Conservation (phyloP, 2,329 filamentous ascomycete species). For the Lasiodiplodia sp. region DNA sequence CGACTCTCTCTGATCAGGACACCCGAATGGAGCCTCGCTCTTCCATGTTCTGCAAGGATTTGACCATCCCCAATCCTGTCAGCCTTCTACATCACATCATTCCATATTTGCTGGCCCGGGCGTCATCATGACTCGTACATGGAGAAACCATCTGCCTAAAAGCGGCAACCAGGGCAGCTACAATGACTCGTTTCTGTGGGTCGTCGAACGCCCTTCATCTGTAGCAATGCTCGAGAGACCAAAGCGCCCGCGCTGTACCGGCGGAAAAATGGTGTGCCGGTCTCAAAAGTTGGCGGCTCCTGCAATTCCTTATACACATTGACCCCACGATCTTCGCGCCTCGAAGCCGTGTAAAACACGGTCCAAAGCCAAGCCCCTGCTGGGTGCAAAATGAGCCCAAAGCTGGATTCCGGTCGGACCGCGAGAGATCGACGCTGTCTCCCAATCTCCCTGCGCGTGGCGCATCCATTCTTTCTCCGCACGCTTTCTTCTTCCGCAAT, state of each 20-base stretch:
- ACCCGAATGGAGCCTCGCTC: no score
- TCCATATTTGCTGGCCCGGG: not conserved
- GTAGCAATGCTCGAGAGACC: not conserved
- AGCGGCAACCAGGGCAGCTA: not conserved
- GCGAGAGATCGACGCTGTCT: slow-evolving; percentile 4
- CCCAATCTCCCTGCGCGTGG: slow-evolving; percentile 1
- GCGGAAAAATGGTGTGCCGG: not conserved
- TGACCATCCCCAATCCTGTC: no score
- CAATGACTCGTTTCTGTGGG: not conserved
- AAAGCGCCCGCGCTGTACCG: not conserved
- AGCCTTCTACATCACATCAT: not conserved
- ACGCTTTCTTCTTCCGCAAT: not conserved
- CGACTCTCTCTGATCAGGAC: no score
- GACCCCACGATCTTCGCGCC: not conserved
- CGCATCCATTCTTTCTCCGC: not conserved
- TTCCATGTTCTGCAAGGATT: no score
- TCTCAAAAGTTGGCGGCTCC: not conserved
- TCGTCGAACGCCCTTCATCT: not conserved
- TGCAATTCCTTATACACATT: no score
- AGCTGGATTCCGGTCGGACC: not conserved
- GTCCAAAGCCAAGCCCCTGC: not conserved
- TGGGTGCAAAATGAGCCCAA: no score
- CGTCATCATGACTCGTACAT: not conserved
- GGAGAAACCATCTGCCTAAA: not conserved
- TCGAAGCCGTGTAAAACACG: not conserved